Conservation (phyloP, 148 eudicot species). For the Cornus florida region DNA sequence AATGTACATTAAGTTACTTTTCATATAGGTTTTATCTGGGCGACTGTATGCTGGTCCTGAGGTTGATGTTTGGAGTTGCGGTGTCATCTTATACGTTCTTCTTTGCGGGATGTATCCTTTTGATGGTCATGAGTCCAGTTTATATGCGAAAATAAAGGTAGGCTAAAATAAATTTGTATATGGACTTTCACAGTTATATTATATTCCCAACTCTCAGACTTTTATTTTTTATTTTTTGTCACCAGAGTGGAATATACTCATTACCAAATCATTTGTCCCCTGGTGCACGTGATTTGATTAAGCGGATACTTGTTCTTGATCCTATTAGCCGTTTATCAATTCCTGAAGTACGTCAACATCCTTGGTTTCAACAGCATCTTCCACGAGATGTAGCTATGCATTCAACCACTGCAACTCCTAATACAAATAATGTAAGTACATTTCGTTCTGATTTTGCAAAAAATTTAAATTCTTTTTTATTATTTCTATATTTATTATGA, state of each 20-base stretch:
- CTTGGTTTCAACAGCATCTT: constrained; percentile 92
- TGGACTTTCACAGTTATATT: too few relatives aligned
- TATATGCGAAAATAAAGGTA: constrained; percentile 97
- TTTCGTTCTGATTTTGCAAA: neutral
- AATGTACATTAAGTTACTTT: too few relatives aligned
- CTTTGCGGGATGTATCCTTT: constrained; percentile 97
- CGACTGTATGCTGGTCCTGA: constrained; percentile 99
- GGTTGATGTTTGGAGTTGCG: constrained; percentile 99
- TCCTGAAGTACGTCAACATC: constrained; percentile 82
- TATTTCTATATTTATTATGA: too few relatives aligned
- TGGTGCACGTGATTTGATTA: constrained; percentile 88
- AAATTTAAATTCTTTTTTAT: neutral
- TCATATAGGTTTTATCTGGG: constrained; percentile 77
- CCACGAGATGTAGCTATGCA: constrained; percentile 93
- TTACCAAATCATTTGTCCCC: constrained; percentile 94
- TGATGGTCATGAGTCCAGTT: constrained; percentile 92
- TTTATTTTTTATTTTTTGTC: neutral
- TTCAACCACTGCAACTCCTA: constrained; percentile 87
- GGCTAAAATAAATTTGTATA: neutral
- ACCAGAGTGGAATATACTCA: constrained; percentile 90
- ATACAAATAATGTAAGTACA: constrained; percentile 73
- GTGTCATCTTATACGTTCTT: constrained; percentile 95
- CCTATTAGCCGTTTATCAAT: constrained; percentile 90
- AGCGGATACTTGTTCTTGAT: constrained; percentile 94
- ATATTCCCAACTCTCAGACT: neutral